Evolutionary conservation across 2,329 filamentous ascomycete genomes (phyloP).

Genomic region (Ascochyta rabiei): DNA sequence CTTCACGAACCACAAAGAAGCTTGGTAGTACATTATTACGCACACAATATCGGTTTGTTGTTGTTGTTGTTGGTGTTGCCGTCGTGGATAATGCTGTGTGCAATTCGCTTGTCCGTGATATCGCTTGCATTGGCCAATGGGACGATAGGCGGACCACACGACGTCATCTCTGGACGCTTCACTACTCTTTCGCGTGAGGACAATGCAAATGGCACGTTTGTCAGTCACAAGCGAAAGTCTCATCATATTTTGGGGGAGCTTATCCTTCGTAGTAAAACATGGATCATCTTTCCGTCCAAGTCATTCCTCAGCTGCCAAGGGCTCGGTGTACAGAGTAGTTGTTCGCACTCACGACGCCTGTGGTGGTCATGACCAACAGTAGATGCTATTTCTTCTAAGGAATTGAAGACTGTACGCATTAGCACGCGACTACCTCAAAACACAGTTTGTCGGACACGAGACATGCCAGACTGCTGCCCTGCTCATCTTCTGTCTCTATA

Average conservation of each 20-base stretch:
- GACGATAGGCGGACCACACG: neutral
- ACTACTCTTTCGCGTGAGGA: neutral
- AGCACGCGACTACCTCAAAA: neutral
- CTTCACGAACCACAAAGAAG: no score
- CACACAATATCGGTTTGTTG: neutral
- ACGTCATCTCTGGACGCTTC: conserved; percentile 4
- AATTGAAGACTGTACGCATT: neutral
- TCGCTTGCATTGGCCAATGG: conserved; percentile 13
- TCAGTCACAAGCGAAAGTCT: no score
- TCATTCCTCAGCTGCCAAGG: no score
- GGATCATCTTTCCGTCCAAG: no score
- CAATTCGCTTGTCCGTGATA: conserved; percentile 4
- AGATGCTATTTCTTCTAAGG: neutral
- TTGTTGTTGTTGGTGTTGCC: conserved; percentile 23
- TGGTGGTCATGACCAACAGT: no score
- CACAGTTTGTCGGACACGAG: neutral
- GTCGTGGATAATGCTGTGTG: conserved; percentile 30
- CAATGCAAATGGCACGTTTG: no score
- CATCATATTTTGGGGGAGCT: no score
- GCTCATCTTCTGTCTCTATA: neutral
- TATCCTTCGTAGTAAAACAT: no score
- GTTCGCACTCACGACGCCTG: no score
- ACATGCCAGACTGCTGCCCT: neutral
- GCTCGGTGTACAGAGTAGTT: no score
- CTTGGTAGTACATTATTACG: neutral